Base-by-base conservation (phyloP, 1,284 basidiomycete genomes). In the Moesziomyces sp. region DNA sequence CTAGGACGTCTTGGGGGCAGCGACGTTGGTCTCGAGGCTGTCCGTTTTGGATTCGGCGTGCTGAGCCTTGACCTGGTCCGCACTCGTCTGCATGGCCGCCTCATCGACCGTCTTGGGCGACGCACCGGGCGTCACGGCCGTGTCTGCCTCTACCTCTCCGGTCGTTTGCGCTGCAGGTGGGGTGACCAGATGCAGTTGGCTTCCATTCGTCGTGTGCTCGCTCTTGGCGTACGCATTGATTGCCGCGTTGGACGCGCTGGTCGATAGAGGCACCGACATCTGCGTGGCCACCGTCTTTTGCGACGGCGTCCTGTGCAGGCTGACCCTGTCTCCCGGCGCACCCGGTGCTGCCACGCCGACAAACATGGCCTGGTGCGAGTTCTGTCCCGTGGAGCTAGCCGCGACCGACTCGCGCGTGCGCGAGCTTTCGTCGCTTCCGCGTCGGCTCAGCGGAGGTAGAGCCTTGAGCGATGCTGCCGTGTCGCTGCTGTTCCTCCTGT, bases 391-490 rank as follows among this genome's bases (percentile, higher is more conserved):
- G 11, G 77, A 69, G 64, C 74, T 74, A 6, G 72, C 77, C 10
- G 75, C 61, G 9, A 78, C 60, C 19, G 66, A 74, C 28, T 75
- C 64, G 34, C 70, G 48, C 5, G 80, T 81, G 16, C 74, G 66
- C 13, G 69, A 68, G 14, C 72, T 76, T 9, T 72, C 72, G 53
- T 80, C 80, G 48, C 74, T 77, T 10, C 80, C 80, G n/a, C 80
- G 58, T n/a, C 80, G 52, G 52, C 78, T 80, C 23, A 79, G 66
- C 19, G 80, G 80, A n/a, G 80, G 80, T 44, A 81, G 44, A 19
- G 80, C 80, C 46, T 71, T 77, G 46, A 81, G 51, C 52, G 76
- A 78, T 21, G 80, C 80, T 47, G 74, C 77, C 2, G 80, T 81
- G 46, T 81, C 80, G 16, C 67, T 67, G 52, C 71, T 76, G 52